Base-by-base conservation (phyloP, 116 monocot species). In the Iris pallida region DNA sequence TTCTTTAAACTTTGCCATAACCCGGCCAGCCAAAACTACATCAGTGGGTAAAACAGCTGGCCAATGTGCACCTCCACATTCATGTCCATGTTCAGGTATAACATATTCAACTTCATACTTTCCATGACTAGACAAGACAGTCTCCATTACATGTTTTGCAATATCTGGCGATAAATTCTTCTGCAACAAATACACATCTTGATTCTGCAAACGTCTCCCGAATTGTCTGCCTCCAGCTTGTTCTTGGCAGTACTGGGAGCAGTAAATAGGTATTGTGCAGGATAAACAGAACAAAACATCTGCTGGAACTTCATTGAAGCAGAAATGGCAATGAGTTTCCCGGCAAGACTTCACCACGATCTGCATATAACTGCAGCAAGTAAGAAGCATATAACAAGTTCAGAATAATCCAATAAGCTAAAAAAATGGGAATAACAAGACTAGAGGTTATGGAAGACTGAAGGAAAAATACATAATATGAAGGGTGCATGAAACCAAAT, bases 21-120 rank as follows among this genome's bases (percentile, higher is more conserved):
- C 44, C 73, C 98, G 73, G 42, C 87, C 93, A 75, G 87, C 85
- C 65, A 98, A 82, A 76, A 98, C 86, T 8, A 85, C 80, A 79
- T 90, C 85, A 60, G 83, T 14, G 66, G 98, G 98, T 45, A 98
- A 82, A 64, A 93, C 87, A 68, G 72, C 81, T 72, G 98, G 53
- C 98, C 98, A 98, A 69, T 86, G 79, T 59, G 71, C 57, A 30
- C 98, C 98, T 69, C 83, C 85, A 86, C 98, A 98, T 82, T 98
- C 98, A 82, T 98, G 93, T 57, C 58, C 69, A 75, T 98, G 98
- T 78, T 98, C 98, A 70, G 79, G 66, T 65, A 76, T 40, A 61
- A 54, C 12, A 66, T 73, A 17, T 20, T 16, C 16, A 19, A 4
- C 15, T 57, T 12, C 16, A 66, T 16, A 40, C 15, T 42, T 41